These are phyloP conservation scores for Cystofilobasidium bisporidii DNA, from an alignment of 768 basidiomycete genomes.

Conservation along the genomic window DNA sequence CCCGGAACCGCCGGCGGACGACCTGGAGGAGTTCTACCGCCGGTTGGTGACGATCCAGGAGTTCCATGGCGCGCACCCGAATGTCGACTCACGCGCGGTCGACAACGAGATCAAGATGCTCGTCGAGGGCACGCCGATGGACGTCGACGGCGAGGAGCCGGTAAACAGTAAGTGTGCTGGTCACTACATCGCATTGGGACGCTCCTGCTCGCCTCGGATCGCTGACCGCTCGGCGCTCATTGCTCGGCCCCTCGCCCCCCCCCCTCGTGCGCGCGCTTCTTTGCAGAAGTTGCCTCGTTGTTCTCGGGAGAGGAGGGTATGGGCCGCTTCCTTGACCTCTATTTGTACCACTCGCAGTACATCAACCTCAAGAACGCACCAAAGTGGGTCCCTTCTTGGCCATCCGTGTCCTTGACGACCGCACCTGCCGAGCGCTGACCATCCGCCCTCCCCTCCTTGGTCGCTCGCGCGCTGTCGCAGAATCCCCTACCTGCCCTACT, in stretches of 20 bases:
- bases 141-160: constrained; percentile 70
- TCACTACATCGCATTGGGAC: too few species aligned
- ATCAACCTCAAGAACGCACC: constrained; percentile 78
- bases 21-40: constrained; percentile 89
- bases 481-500: constrained; percentile 82
- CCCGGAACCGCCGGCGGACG: constrained; percentile 38
- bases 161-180: constrained; percentile 69
- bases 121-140: constrained; percentile 51
- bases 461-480: constrained; percentile 35
- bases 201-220: too few species aligned
- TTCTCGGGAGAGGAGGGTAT: constrained; percentile 96
- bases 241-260: too few species aligned
- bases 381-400: background rate
- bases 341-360: constrained; percentile 76
- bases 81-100: constrained; percentile 36
- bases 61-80: constrained; percentile 92
- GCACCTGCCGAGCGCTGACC: background rate
- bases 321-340: constrained; percentile 88
- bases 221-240: background rate
- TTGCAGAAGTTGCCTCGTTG: constrained; percentile 44
- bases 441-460: background rate
- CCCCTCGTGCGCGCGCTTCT: background rate
- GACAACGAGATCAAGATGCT: constrained; percentile 19
- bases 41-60: constrained; percentile 93
- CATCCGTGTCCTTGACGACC: too few species aligned